A percentile compares a stretch with the other conserved stretches of the same genome.
phyloP scores from a whole-genome alignment of 768 basidiomycete species.

The Kwoniella mangroviensis region DNA sequence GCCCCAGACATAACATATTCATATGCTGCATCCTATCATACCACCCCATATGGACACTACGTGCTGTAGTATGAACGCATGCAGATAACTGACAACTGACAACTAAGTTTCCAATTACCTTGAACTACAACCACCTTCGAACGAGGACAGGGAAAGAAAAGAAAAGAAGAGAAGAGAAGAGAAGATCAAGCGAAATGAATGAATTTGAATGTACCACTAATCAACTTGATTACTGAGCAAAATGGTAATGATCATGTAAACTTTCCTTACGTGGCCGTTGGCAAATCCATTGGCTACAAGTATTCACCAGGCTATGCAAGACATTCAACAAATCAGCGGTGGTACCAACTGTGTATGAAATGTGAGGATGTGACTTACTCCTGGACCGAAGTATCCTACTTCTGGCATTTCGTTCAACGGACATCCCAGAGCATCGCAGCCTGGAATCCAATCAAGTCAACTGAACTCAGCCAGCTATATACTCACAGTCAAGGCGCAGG shows the following conservation, averaged over 20 bases:
- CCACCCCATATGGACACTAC: no score
- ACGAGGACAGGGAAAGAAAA: neutral
- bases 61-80: neutral
- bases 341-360: neutral
- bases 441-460: neutral
- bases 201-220: no score
- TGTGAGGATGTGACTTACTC: constrained; percentile 4
- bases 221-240: no score
- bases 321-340: neutral
- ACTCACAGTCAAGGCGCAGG: neutral
- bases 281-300: neutral
- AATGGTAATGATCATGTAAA: neutral
- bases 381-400: constrained; percentile 41
- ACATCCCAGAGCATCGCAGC: constrained; percentile 25
- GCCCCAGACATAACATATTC: no score
- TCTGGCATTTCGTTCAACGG: constrained; percentile 29
- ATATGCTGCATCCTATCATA: no score
- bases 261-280: no score
- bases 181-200: neutral
- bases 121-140: neutral
- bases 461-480: neutral
- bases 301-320: constrained; percentile 6
- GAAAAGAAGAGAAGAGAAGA: no score
- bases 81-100: neutral
- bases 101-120: no score